Conservation (phyloP, 306 rosid genomes). For the Prunus mongolica region DNA sequence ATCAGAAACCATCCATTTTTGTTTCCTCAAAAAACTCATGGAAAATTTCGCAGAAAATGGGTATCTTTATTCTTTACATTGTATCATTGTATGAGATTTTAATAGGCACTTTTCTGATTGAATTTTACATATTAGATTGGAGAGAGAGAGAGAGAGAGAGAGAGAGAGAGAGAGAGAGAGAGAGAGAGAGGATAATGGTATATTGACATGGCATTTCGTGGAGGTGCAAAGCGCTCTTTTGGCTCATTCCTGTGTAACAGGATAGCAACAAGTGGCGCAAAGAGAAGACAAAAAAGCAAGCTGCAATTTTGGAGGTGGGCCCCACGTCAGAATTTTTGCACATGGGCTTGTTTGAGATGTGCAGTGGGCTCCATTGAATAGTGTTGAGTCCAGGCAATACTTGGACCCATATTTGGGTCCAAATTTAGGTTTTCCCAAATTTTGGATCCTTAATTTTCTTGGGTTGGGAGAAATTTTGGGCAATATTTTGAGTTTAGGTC, state of each 20-base stretch:
- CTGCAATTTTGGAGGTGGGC: no score
- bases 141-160: background rate
- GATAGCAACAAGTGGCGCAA: no score
- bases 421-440: no score
- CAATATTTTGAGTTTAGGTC: no score
- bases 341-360: no score
- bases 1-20: background rate
- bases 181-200: background rate
- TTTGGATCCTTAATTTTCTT: no score
- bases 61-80: background rate
- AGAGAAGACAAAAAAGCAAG: no score
- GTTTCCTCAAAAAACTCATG: background rate
- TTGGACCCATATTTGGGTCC: no score
- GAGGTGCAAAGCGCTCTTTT: constrained; percentile 34
- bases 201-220: constrained; percentile 37
- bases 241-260: constrained; percentile 22
- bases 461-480: no score
- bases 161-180: background rate
- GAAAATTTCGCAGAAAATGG: background rate
- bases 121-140: background rate
- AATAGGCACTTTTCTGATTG: background rate
- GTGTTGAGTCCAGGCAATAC: no score
- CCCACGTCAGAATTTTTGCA: no score
- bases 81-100: background rate
- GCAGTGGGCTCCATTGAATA: no score